Evolutionary conservation across 768 basidiomycete genomes (phyloP).

Genomic region (Paxillus involutus): DNA sequence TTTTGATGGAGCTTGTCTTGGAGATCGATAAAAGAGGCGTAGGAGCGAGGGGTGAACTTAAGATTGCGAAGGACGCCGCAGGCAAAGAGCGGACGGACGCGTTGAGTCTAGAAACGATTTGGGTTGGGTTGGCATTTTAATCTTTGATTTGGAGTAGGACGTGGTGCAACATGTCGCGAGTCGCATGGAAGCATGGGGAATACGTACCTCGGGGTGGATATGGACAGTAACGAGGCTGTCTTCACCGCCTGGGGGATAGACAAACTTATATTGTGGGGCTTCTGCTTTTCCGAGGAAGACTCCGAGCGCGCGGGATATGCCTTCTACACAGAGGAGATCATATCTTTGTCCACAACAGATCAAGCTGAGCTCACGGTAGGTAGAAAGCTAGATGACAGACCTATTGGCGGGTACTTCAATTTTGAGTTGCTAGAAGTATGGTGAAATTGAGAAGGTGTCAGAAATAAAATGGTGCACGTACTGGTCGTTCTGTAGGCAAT

Average conservation of each 20-base stretch:
- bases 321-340: constrained; percentile 96
- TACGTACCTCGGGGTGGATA: constrained; percentile 69
- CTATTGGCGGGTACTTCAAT: constrained; percentile 99
- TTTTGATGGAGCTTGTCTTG: constrained; percentile 99
- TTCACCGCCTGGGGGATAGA: constrained; percentile 70
- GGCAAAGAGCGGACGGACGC: constrained; percentile 88
- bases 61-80: constrained; percentile 89
- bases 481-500: constrained; percentile 81
- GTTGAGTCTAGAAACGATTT: constrained; percentile 55
- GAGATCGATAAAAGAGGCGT: constrained; percentile 97
- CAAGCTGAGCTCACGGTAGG: neutral
- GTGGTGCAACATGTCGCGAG: neutral
- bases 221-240: constrained; percentile 63
- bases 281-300: constrained; percentile 74
- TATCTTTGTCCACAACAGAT: constrained; percentile 56
- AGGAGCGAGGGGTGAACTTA: constrained; percentile 83
- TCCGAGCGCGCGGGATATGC: constrained; percentile 82
- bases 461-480: constrained; percentile 34
- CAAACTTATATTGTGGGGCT: constrained; percentile 71
- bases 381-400: constrained; percentile 34
- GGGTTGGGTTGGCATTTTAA: neutral
- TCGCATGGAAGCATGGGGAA: neutral
- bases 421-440: constrained; percentile 78
- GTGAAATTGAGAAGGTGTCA: constrained; percentile 5
- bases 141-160: neutral